A percentile compares a stretch with the other conserved stretches of the same genome.
Evolutionary conservation across 1,284 basidiomycete genomes (phyloP).

Genomic region (Cryptococcus wingfieldii): DNA sequence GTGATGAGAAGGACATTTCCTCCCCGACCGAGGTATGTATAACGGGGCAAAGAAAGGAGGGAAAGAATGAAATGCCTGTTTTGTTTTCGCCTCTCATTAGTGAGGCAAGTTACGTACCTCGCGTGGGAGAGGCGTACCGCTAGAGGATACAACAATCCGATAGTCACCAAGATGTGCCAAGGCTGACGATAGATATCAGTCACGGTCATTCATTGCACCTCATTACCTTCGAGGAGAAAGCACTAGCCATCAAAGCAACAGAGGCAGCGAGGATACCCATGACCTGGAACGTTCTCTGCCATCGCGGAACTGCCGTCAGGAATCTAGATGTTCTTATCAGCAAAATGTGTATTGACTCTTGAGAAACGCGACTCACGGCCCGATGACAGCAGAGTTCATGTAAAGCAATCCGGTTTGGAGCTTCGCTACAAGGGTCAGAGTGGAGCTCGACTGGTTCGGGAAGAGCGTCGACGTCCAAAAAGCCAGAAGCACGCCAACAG

Average conservation of each 20-base stretch:
- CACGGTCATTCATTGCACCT: not conserved
- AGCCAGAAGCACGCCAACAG: slow-evolving; percentile 43
- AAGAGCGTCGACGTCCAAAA: slow-evolving; percentile 46
- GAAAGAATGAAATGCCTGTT: too few species aligned
- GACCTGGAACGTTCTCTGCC: slow-evolving; percentile 25
- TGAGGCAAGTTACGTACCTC: not conserved
- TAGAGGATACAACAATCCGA: slow-evolving; percentile 46
- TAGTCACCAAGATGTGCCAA: slow-evolving; percentile 43
- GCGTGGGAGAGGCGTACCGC: slow-evolving; percentile 20
- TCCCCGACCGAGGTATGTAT: too few species aligned
- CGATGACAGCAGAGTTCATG: slow-evolving; percentile 35
- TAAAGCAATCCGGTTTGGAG: slow-evolving; percentile 45
- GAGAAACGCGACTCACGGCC: slow-evolving; percentile 31
- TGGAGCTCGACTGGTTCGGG: slow-evolving; percentile 27
- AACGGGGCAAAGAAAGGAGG: too few species aligned
- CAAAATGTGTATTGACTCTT: not conserved
- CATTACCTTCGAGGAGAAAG: slow-evolving; percentile 35
- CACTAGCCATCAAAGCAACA: slow-evolving; percentile 28
- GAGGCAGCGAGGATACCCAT: slow-evolving; percentile 28
- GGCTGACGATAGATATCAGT: slow-evolving; percentile 16
- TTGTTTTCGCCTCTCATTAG: too few species aligned
- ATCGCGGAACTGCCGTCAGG: slow-evolving; percentile 31
- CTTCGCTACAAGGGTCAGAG: slow-evolving; percentile 43
- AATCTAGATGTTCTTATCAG: slow-evolving; percentile 13
- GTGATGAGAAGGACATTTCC: too few species aligned